These are phyloP conservation scores for Firmiana major DNA, from an alignment of 345 rosid species.

Conservation along the genomic window DNA sequence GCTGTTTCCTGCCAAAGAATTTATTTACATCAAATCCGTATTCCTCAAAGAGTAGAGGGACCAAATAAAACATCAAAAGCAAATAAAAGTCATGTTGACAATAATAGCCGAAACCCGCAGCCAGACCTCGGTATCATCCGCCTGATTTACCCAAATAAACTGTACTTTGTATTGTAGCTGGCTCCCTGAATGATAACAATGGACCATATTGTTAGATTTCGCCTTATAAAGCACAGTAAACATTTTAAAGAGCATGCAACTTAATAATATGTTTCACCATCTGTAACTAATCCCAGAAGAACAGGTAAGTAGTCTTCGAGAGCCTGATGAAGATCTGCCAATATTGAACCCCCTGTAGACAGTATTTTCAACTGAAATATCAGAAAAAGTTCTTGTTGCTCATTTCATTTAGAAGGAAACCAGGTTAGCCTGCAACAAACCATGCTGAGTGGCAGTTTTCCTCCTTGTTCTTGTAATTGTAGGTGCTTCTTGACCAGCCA, in stretches of 20 bases:
- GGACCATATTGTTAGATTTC: conserved; percentile 11
- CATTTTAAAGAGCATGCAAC: neutral
- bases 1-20: conserved; percentile 72
- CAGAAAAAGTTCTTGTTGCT: conserved; percentile 5
- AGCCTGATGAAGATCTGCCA: conserved; percentile 94
- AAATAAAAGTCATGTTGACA: neutral
- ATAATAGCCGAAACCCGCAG: neutral
- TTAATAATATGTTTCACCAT: conserved; percentile 43
- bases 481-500: conserved; percentile 98
- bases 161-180: conserved; percentile 73
- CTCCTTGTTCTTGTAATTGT: conserved; percentile 89
- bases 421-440: conserved; percentile 35
- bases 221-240: conserved; percentile 8
- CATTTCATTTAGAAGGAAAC: neutral
- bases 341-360: conserved; percentile 79
- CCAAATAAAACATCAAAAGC: conserved; percentile 13
- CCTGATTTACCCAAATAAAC: conserved; percentile 92
- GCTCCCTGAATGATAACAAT: conserved; percentile 44
- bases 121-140: conserved; percentile 87
- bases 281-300: conserved; percentile 82
- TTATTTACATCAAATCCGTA: conserved; percentile 15
- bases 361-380: conserved; percentile 22
- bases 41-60: conserved; percentile 4
- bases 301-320: conserved; percentile 97
- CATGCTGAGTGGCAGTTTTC: conserved; percentile 92